phyloP scores from a whole-genome alignment of 805 yeast species.

The Candida stauntonica region DNA sequence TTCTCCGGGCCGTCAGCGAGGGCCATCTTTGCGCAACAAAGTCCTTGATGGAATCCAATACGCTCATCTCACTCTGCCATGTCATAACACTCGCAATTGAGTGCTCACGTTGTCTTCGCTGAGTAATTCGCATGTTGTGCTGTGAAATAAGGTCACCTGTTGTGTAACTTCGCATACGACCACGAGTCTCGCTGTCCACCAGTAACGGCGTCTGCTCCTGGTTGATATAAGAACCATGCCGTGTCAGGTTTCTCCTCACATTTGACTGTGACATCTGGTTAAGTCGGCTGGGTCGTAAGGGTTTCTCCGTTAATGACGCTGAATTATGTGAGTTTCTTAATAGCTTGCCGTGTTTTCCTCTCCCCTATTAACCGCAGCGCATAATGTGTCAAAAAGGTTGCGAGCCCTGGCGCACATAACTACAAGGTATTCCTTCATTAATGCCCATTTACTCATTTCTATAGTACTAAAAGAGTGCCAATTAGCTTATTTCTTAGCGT shows the following conservation, averaged over 20 bases:
- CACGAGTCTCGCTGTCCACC: conserved; percentile 2
- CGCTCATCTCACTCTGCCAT: conserved; percentile 14
- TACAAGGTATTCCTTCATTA: too few species aligned
- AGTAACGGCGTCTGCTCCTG: conserved; percentile 6
- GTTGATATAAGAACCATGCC: background rate
- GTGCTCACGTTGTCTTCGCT: conserved; percentile 11
- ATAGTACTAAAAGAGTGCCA: background rate
- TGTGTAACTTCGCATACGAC: conserved; percentile 13
- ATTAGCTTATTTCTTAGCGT: conserved; percentile 15
- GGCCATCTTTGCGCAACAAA: conserved; percentile 21
- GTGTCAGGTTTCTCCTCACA: background rate
- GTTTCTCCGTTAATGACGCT: too few species aligned
- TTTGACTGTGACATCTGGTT: too few species aligned
- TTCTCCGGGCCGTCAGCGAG: conserved; percentile 18
- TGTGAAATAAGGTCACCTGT: conserved; percentile 14
- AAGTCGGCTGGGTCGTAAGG: too few species aligned
- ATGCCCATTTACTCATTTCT: background rate
- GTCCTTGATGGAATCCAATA: conserved; percentile 17
- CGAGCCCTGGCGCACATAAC: conserved; percentile 1
- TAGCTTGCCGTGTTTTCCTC: too few species aligned
- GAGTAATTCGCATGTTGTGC: conserved; percentile 14
- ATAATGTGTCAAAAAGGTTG: conserved; percentile 4
- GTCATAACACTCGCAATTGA: conserved; percentile 12
- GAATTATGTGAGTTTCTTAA: too few species aligned
- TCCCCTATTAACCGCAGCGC: background rate